Conservation (phyloP, 306 rosid species). For the Prunus armeniaca region DNA sequence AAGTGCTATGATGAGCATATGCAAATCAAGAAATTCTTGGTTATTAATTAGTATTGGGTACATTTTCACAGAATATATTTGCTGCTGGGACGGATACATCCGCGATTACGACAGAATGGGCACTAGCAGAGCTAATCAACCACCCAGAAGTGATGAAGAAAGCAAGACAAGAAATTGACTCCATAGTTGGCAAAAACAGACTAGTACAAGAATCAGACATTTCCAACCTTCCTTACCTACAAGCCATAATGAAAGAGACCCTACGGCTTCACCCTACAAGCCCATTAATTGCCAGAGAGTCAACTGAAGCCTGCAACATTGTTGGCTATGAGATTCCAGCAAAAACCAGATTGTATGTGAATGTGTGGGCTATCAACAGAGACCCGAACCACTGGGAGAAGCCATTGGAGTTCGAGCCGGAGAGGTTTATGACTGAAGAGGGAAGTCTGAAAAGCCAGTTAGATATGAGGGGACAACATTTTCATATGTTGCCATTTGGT, state of each 20-base stretch:
- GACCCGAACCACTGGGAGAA: slow-evolving; percentile 70
- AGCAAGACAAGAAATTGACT: slow-evolving; percentile 62
- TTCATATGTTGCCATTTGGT: slow-evolving; percentile 60
- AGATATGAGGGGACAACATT: slow-evolving; percentile 56
- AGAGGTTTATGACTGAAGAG: slow-evolving; percentile 47
- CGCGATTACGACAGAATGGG: slow-evolving; percentile 58
- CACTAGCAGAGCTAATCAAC: slow-evolving; percentile 74
- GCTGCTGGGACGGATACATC: slow-evolving; percentile 60
- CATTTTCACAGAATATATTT: slow-evolving; percentile 41
- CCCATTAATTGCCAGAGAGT: slow-evolving; percentile 64
- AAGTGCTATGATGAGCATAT: too few relatives aligned
- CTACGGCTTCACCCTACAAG: slow-evolving; percentile 81
- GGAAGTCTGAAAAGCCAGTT: slow-evolving; percentile 25
- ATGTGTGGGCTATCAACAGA: slow-evolving; percentile 78
- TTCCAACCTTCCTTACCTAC: slow-evolving; percentile 60
- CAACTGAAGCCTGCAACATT: slow-evolving; percentile 39
- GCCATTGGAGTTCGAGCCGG: slow-evolving; percentile 70
- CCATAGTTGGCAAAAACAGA: slow-evolving; percentile 48
- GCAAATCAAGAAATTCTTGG: not conserved
- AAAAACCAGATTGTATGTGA: slow-evolving; percentile 59
- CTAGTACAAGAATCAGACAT: slow-evolving; percentile 67
- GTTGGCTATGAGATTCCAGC: slow-evolving; percentile 65
- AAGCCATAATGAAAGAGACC: slow-evolving; percentile 78
- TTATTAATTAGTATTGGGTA: not conserved
- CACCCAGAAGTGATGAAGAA: slow-evolving; percentile 53